Conservation (phyloP, 345 rosid genomes). For the Moringa oleifera region DNA sequence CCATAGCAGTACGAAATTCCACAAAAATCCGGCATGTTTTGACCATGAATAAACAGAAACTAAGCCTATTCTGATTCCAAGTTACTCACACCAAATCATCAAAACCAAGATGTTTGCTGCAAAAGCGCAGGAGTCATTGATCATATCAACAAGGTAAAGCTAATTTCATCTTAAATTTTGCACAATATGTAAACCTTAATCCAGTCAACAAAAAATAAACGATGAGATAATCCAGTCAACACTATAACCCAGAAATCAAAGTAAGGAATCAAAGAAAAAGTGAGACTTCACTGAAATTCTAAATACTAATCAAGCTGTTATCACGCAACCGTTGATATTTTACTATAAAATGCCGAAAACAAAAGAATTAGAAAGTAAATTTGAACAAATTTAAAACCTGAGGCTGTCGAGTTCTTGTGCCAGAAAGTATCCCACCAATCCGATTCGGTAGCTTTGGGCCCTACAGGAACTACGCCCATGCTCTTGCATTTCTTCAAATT, state of each 20-base stretch:
- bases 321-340: neutral
- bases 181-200: neutral
- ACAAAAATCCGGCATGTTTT: neutral
- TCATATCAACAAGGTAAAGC: neutral
- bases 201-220: neutral
- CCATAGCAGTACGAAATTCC: neutral
- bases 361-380: neutral
- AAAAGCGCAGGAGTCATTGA: neutral
- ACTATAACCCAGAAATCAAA: neutral
- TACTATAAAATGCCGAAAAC: neutral
- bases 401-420: constrained; percentile 57
- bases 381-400: constrained; percentile 37
- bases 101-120: neutral
- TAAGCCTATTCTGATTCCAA: too few relatives aligned
- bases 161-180: too few relatives aligned
- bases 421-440: constrained; percentile 95
- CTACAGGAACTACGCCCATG: constrained; percentile 40
- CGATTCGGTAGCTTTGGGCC: constrained; percentile 64
- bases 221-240: neutral
- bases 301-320: neutral
- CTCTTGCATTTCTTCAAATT: constrained; percentile 56
- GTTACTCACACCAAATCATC: too few relatives aligned
- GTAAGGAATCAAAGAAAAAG: neutral
- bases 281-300: too few relatives aligned
- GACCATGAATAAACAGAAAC: too few relatives aligned